Percentiles rank a stretch among this genome's conserved stretches.
Evolutionary conservation across 495 filamentous ascomycete species (phyloP).

Genomic region (Penicillium steckii): DNA sequence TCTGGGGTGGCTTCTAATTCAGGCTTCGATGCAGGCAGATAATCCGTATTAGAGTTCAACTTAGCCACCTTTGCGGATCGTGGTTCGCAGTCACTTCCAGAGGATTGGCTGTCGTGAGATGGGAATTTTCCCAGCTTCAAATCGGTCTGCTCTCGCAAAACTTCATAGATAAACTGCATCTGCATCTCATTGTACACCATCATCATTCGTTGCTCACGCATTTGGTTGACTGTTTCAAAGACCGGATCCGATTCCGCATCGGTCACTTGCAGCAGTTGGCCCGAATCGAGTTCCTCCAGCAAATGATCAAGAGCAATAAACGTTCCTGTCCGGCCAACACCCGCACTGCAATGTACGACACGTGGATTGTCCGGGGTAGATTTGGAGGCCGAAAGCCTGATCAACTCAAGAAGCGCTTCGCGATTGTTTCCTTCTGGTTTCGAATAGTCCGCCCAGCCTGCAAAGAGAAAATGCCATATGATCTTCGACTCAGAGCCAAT

Average conservation of each 20-base stretch:
- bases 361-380: slow-evolving; percentile 71
- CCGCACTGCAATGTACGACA: slow-evolving; percentile 90
- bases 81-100: slow-evolving; percentile 25
- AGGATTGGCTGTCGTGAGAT: slow-evolving; percentile 7
- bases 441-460: slow-evolving; percentile 90
- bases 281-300: slow-evolving; percentile 75
- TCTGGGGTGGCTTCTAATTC: slow-evolving; percentile 37
- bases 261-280: slow-evolving; percentile 53
- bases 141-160: slow-evolving; percentile 69
- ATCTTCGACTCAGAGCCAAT: slow-evolving; percentile 62
- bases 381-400: slow-evolving; percentile 72
- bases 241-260: slow-evolving; percentile 55
- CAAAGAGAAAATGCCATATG: slow-evolving; percentile 89
- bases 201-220: slow-evolving; percentile 87
- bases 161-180: slow-evolving; percentile 86
- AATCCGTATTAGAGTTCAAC: slow-evolving; percentile 31
- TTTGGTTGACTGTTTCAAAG: slow-evolving; percentile 72
- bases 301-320: slow-evolving; percentile 95
- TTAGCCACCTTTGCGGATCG: slow-evolving; percentile 44
- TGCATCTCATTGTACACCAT: slow-evolving; percentile 95
- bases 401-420: slow-evolving; percentile 72
- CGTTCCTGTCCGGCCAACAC: slow-evolving; percentile 90
- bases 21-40: slow-evolving; percentile 36
- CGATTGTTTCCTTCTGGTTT: slow-evolving; percentile 81
- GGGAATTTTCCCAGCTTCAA: slow-evolving; percentile 45